phyloP scores from a whole-genome alignment of 306 rosid genomes.

The Sechiopsis laciniata region DNA sequence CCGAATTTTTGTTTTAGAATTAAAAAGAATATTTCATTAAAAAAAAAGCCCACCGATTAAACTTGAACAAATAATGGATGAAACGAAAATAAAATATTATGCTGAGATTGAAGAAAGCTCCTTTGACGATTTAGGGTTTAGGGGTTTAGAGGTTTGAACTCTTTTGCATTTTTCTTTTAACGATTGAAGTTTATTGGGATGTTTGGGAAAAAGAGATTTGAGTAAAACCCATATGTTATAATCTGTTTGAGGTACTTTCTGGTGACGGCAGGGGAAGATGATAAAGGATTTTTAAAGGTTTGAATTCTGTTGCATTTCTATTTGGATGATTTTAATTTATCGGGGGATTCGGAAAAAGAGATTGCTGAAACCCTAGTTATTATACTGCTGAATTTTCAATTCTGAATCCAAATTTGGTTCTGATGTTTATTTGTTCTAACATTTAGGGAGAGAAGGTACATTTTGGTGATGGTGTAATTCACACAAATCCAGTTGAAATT shows the following conservation, averaged over 20 bases:
- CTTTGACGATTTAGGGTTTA: neutral
- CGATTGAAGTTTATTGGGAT: neutral
- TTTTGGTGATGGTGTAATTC: constrained; percentile 70
- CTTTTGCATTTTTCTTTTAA: no score
- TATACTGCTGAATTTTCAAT: neutral
- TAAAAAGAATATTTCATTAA: no score
- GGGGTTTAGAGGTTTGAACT: no score
- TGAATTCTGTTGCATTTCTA: neutral
- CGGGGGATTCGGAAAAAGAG: neutral
- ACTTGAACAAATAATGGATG: no score
- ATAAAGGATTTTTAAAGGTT: neutral
- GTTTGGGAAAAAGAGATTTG: neutral
- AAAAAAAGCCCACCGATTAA: no score
- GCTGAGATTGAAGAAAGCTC: neutral
- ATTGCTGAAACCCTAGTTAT: neutral
- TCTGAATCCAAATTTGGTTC: neutral
- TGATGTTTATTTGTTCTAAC: neutral
- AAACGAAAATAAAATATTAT: no score
- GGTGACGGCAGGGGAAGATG: neutral
- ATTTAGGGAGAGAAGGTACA: constrained; percentile 4
- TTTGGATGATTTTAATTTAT: neutral
- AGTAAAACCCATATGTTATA: neutral
- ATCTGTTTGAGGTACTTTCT: no score
- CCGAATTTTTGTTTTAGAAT: no score
- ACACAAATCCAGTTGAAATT: constrained; percentile 81